Conservation (phyloP, 1,284 basidiomycete species). For the Tilletia caries region DNA sequence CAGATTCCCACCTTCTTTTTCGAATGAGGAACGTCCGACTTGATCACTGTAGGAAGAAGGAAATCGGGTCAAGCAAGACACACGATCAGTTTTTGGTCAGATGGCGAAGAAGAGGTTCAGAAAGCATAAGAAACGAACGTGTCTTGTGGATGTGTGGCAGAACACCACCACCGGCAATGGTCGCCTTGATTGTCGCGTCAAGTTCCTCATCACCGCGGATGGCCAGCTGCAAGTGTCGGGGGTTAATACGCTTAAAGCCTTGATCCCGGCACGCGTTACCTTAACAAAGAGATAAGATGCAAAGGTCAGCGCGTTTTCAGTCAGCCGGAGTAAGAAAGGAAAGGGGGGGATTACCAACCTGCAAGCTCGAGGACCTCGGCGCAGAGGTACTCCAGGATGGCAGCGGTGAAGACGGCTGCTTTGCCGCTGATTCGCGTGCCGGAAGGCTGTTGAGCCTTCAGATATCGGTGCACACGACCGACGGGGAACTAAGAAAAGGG, state of each 20-base stretch:
- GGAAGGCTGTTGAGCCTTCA: constrained; percentile 87
- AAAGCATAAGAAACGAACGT: constrained; percentile 22
- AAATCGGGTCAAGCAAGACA: too few species aligned
- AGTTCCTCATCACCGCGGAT: constrained; percentile 95
- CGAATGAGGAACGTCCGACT: not conserved
- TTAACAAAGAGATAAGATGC: constrained; percentile 54
- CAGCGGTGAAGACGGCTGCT: constrained; percentile 85
- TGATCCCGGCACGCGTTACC: constrained; percentile 97
- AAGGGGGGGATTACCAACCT: constrained; percentile 59
- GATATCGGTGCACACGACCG: constrained; percentile 88
- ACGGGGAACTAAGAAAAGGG: constrained; percentile 70
- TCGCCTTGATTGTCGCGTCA: constrained; percentile 60
- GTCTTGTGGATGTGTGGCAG: constrained; percentile 92
- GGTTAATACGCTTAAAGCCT: constrained; percentile 91
- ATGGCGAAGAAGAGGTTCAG: not conserved
- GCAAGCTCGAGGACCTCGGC: constrained; percentile 86
- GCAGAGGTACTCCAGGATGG: constrained; percentile 84
- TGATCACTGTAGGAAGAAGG: not conserved
- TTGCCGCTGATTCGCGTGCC: constrained; percentile 89
- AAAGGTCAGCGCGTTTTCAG: too few species aligned
- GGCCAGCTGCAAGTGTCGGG: constrained; percentile 84
- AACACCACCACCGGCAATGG: constrained; percentile 77
- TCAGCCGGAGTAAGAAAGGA: too few species aligned
- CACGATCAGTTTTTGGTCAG: not conserved
- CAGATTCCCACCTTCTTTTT: not conserved